phyloP scores from a whole-genome alignment of 2,329 filamentous ascomycete genomes.

The Phialophora expanda region DNA sequence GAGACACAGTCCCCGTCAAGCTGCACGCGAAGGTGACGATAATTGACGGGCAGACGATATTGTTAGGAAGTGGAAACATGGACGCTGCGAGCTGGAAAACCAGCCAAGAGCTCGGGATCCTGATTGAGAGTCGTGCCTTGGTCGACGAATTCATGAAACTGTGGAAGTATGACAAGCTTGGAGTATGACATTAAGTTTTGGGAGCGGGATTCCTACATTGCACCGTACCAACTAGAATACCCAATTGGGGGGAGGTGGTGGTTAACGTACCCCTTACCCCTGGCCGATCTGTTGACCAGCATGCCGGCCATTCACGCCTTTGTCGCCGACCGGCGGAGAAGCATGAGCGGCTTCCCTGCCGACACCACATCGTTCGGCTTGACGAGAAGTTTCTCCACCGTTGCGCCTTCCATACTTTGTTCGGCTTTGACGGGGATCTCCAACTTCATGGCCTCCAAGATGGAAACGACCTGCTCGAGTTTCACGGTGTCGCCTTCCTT shows the following conservation, averaged over 20 bases:
- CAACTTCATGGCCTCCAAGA: conserved; percentile 65
- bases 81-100: conserved; percentile 87
- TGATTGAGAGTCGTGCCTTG: conserved; percentile 54
- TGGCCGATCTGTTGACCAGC: neutral
- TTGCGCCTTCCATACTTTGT: conserved; percentile 40
- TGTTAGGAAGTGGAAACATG: conserved; percentile 82
- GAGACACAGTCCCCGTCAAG: conserved; percentile 48
- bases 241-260: neutral
- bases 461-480: conserved; percentile 51
- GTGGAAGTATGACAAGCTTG: conserved; percentile 24
- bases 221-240: neutral
- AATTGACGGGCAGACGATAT: conserved; percentile 69
- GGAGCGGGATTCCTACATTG: neutral
- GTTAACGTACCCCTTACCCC: no score
- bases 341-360: conserved; percentile 44
- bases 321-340: conserved; percentile 23
- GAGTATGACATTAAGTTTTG: neutral
- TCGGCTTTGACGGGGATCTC: conserved; percentile 55
- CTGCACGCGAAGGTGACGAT: conserved; percentile 79
- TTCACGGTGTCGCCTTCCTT: conserved; percentile 51
- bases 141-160: conserved; percentile 43
- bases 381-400: conserved; percentile 49
- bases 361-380: conserved; percentile 50
- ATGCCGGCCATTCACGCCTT: neutral
- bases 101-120: conserved; percentile 79